Conservation (phyloP, 2,329 filamentous ascomycete species). For the Byssoonygena ceratinophila region DNA sequence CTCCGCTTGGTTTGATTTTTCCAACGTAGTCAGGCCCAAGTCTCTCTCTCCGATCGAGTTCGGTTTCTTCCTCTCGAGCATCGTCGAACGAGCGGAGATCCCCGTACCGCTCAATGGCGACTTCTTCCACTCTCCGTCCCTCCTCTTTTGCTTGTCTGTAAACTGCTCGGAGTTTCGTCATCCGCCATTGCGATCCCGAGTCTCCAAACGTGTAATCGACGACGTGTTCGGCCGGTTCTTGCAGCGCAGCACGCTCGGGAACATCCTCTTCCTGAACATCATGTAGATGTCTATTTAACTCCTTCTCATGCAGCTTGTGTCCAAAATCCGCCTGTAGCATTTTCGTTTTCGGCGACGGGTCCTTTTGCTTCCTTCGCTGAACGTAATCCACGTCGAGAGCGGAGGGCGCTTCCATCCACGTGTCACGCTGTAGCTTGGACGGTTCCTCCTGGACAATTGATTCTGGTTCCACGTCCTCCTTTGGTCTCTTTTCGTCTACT, state of each 20-base stretch:
- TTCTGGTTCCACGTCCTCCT: neutral
- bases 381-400: constrained; percentile 72
- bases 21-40: constrained; percentile 79
- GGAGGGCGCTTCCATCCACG: constrained; percentile 89
- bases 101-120: constrained; percentile 74
- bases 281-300: constrained; percentile 64
- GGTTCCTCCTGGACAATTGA: constrained; percentile 37
- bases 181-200: constrained; percentile 81
- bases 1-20: constrained; percentile 77
- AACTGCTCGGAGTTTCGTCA: constrained; percentile 84
- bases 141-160: constrained; percentile 69
- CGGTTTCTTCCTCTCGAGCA: constrained; percentile 82
- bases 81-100: constrained; percentile 78
- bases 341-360: constrained; percentile 31
- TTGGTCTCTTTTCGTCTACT: constrained; percentile 26
- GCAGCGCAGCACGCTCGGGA: constrained; percentile 18
- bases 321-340: constrained; percentile 50
- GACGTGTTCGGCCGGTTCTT: constrained; percentile 47
- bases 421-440: constrained; percentile 55
- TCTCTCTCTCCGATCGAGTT: constrained; percentile 68
- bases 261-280: constrained; percentile 50
- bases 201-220: constrained; percentile 84
- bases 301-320: constrained; percentile 64
- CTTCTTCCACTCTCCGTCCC: constrained; percentile 62
- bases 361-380: constrained; percentile 49